phyloP scores from a whole-genome alignment of 208 protist genomes.

The Phytomonas sp. region DNA sequence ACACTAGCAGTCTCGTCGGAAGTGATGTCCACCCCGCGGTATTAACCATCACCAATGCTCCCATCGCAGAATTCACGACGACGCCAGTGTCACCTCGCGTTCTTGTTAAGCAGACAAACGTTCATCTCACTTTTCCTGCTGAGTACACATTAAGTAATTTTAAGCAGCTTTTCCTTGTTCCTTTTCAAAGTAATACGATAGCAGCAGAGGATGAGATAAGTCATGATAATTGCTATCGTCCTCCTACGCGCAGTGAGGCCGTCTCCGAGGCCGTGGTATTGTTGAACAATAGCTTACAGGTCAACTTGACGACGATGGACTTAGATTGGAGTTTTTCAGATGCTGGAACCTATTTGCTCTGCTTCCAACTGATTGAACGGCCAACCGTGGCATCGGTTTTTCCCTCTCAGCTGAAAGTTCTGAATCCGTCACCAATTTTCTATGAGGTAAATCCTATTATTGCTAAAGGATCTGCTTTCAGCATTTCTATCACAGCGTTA shows the following conservation, averaged over 20 bases:
- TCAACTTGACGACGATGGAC: constrained; percentile 7
- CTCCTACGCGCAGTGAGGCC: constrained; percentile 33
- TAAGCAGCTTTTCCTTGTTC: constrained; percentile 65
- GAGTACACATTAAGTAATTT: constrained; percentile 28
- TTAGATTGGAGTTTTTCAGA: constrained; percentile 38
- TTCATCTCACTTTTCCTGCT: constrained; percentile 15
- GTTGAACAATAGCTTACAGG: constrained; percentile 57
- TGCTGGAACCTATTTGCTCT: constrained; percentile 55
- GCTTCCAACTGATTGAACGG: constrained; percentile 40
- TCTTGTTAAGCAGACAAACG: constrained; percentile 44
- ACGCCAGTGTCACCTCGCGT: constrained; percentile 43
- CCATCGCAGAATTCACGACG: constrained; percentile 44
- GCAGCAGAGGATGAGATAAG: constrained; percentile 29
- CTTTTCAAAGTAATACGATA: constrained; percentile 18
- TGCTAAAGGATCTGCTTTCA: constrained; percentile 32
- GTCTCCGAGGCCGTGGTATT: constrained; percentile 16
- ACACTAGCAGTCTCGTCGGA: constrained; percentile 63
- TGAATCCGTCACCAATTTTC: constrained; percentile 50
- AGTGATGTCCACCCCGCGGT: constrained; percentile 21
- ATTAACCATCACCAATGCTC: constrained; percentile 33
- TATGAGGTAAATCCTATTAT: constrained; percentile 65
- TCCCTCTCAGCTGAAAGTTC: constrained; percentile 31
- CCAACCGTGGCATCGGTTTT: constrained; percentile 65
- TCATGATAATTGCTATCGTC: constrained; percentile 65
- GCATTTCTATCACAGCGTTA: constrained; percentile 47